Evolutionary conservation across 1,284 basidiomycete species (phyloP).

Genomic region (Heliocybe sulcata): DNA sequence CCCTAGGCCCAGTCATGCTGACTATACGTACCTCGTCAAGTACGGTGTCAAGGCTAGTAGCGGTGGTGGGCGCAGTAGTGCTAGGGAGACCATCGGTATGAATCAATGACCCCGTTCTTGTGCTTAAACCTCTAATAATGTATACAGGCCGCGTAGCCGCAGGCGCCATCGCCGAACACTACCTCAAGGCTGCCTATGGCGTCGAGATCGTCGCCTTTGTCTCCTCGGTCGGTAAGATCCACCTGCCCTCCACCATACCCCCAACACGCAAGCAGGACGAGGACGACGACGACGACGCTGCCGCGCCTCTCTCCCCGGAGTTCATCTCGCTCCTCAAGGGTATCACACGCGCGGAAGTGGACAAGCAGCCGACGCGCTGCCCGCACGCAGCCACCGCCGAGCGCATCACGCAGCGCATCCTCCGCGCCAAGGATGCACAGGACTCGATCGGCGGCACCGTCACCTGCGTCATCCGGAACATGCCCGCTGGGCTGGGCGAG

Average conservation of each 20-base stretch:
- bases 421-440: slow-evolving; percentile 83
- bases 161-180: slow-evolving; percentile 97
- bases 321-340: slow-evolving; percentile 77
- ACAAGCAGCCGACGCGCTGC: slow-evolving; percentile 85
- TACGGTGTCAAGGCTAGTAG: slow-evolving; percentile 97
- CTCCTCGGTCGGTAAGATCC: slow-evolving; percentile 90
- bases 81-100: slow-evolving; percentile 93
- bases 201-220: slow-evolving; percentile 98
- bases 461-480: slow-evolving; percentile 91
- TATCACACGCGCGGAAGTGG: slow-evolving; percentile 85
- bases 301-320: slow-evolving; percentile 79
- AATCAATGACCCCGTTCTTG: slow-evolving; percentile 6
- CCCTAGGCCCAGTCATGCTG: slow-evolving; percentile 96
- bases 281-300: slow-evolving; percentile 58
- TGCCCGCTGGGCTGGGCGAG: slow-evolving; percentile 91
- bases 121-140: background rate
- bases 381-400: slow-evolving; percentile 86
- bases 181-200: slow-evolving; percentile 82
- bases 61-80: slow-evolving; percentile 91
- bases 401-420: slow-evolving; percentile 91
- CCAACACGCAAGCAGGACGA: slow-evolving; percentile 37
- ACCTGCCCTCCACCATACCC: slow-evolving; percentile 53
- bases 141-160: slow-evolving; percentile 86
- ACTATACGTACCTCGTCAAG: slow-evolving; percentile 98
- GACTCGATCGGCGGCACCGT: slow-evolving; percentile 98